Evolutionary conservation across 2,329 filamentous ascomycete genomes (phyloP).

Genomic region (Penicillium sp.): DNA sequence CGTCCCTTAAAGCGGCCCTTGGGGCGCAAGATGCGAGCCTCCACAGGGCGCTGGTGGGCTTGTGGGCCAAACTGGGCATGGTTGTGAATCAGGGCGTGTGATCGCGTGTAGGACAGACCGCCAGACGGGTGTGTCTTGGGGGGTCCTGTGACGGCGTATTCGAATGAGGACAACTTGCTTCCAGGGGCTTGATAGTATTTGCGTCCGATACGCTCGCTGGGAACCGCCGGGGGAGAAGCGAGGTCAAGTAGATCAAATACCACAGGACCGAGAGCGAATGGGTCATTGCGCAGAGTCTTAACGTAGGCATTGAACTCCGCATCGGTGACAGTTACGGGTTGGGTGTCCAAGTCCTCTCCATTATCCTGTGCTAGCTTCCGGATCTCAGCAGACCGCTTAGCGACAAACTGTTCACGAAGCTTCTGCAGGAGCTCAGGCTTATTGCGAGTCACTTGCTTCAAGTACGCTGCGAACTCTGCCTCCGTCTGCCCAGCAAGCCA

Average conservation of each 20-base stretch:
- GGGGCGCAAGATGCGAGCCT: conserved; percentile 57
- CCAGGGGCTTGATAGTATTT: conserved; percentile 38
- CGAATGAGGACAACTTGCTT: conserved; percentile 37
- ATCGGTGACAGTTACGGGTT: conserved; percentile 37
- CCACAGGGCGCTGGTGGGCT: conserved; percentile 49
- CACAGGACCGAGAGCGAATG: conserved; percentile 50
- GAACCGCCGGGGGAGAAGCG: conserved; percentile 44
- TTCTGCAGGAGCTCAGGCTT: conserved; percentile 41
- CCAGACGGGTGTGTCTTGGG: conserved; percentile 65
- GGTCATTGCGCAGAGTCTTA: conserved; percentile 43
- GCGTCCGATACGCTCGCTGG: conserved; percentile 33
- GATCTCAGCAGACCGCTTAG: conserved; percentile 35
- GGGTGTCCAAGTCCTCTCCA: conserved; percentile 35
- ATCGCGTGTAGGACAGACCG: conserved; percentile 61
- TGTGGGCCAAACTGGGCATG: conserved; percentile 63
- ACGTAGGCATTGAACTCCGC: conserved; percentile 49
- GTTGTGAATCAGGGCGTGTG: conserved; percentile 55
- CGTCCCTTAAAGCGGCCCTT: conserved; percentile 38
- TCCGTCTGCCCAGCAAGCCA: conserved; percentile 57
- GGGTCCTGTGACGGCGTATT: conserved; percentile 50
- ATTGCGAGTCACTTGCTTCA: conserved; percentile 46
- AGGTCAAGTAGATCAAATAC: conserved; percentile 58
- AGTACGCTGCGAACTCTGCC: conserved; percentile 53
- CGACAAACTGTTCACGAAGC: conserved; percentile 35
- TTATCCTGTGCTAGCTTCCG: conserved; percentile 42